A percentile compares a stretch with the other conserved stretches of the same genome.
Evolutionary conservation across 75 land plant species (phyloP).

Genomic region (Ceratopteris richardii): DNA sequence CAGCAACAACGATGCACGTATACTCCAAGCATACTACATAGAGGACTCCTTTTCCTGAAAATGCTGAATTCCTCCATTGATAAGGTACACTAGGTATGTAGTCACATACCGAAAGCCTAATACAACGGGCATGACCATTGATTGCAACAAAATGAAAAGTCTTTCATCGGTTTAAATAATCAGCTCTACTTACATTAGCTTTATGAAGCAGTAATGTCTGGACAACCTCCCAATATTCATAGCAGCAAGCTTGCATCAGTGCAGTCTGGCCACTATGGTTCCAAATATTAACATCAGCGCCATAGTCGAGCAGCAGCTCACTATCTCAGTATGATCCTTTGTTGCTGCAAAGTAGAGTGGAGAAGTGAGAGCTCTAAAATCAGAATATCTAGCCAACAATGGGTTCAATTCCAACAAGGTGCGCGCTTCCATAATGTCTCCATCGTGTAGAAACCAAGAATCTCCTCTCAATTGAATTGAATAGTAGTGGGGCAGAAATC

Average conservation of each 20-base stretch:
- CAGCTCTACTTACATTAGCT: constrained; percentile 76
- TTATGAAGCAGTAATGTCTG: constrained; percentile 66
- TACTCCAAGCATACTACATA: constrained; percentile 82
- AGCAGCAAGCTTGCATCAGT: constrained; percentile 85
- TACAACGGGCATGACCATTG: constrained; percentile 73
- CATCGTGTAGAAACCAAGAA: too few relatives aligned
- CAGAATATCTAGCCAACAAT: constrained; percentile 69
- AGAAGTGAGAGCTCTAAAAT: constrained; percentile 82
- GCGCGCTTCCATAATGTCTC: constrained; percentile 75
- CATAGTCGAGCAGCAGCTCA: constrained; percentile 70
- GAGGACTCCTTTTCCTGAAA: constrained; percentile 10
- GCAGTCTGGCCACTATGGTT: constrained; percentile 96
- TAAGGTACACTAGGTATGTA: constrained; percentile 65
- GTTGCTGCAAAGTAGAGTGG: constrained; percentile 87
- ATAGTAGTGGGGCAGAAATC: too few relatives aligned
- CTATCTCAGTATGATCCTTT: constrained; percentile 91
- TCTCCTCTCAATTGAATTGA: too few relatives aligned
- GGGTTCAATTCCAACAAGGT: constrained; percentile 77
- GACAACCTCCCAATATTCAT: constrained; percentile 94
- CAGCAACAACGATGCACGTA: constrained; percentile 70
- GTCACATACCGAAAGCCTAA: constrained; percentile 74
- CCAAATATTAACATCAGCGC: constrained; percentile 83
- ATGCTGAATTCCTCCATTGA: constrained; percentile 16
- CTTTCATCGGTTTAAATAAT: constrained; percentile 74
- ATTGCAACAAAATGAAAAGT: constrained; percentile 84